Evolutionary conservation across 2,329 filamentous ascomycete species (phyloP).

Genomic region (Didymella exigua): DNA sequence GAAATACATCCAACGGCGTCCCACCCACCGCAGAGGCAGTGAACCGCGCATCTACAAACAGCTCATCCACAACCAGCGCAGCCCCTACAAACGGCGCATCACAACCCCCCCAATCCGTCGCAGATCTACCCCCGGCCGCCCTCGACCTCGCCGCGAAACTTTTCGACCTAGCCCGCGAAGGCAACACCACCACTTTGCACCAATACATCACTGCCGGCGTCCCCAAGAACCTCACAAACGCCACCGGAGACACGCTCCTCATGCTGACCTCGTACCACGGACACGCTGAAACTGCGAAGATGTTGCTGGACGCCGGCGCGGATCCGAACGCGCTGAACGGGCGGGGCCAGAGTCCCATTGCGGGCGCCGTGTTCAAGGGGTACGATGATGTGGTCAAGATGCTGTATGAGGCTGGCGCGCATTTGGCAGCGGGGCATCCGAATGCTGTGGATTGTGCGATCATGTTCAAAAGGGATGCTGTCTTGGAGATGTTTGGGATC

Average conservation of each 20-base stretch:
- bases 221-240: conserved; percentile 72
- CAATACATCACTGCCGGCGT: conserved; percentile 70
- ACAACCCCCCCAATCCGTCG: conserved; percentile 16
- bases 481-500: conserved; percentile 38
- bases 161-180: conserved; percentile 69
- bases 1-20: conserved; percentile 19
- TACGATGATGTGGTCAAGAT: conserved; percentile 68
- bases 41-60: not conserved
- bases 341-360: conserved; percentile 69
- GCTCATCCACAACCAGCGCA: not conserved
- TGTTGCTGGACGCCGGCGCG: conserved; percentile 67
- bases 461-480: conserved; percentile 53
- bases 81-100: not conserved
- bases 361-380: conserved; percentile 75
- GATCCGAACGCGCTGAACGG: conserved; percentile 73
- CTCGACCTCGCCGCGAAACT: conserved; percentile 69
- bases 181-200: conserved; percentile 63
- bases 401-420: conserved; percentile 52
- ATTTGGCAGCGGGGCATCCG: conserved; percentile 50
- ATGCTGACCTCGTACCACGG: conserved; percentile 77
- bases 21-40: conserved; percentile 12
- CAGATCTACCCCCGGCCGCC: conserved; percentile 64
- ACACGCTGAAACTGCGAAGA: conserved; percentile 63
- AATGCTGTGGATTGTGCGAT: conserved; percentile 54
- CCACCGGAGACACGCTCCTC: conserved; percentile 74